phyloP scores from a whole-genome alignment of 768 basidiomycete genomes.

The Lactarius deliciosus region DNA sequence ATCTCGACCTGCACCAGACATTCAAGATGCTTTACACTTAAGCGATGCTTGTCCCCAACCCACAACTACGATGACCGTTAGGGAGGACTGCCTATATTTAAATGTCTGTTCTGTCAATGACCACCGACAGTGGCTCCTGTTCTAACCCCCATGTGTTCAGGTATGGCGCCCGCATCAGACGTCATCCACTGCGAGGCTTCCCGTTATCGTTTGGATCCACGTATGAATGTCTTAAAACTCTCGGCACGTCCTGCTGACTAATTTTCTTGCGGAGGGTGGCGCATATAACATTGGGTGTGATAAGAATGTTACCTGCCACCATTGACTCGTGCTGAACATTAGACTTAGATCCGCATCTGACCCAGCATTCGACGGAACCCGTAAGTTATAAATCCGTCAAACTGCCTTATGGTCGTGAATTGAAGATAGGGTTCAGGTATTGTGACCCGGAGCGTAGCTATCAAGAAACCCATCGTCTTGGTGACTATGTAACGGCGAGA shows the following conservation, averaged over 20 bases:
- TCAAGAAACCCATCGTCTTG: slow-evolving; percentile 55
- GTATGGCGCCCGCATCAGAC: slow-evolving; percentile 37
- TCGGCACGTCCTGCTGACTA: background rate
- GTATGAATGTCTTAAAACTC: slow-evolving; percentile 29
- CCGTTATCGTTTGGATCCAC: slow-evolving; percentile 39
- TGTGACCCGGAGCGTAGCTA: slow-evolving; percentile 47
- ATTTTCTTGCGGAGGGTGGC: slow-evolving; percentile 43
- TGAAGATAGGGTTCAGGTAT: slow-evolving; percentile 39
- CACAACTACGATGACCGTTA: slow-evolving; percentile 41
- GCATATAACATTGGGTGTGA: slow-evolving; percentile 45
- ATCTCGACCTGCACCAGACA: slow-evolving; percentile 32
- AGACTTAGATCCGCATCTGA: slow-evolving; percentile 45
- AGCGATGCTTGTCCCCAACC: slow-evolving; percentile 59
- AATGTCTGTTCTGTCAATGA: slow-evolving; percentile 41
- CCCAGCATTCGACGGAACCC: slow-evolving; percentile 46
- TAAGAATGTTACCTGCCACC: slow-evolving; percentile 38
- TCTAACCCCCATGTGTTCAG: slow-evolving; percentile 23
- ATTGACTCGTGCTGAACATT: slow-evolving; percentile 32
- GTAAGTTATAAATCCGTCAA: slow-evolving; percentile 34
- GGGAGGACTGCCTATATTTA: slow-evolving; percentile 56
- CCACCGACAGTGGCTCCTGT: background rate
- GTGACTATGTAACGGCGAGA: slow-evolving; percentile 44
- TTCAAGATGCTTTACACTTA: slow-evolving; percentile 48
- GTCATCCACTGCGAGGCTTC: slow-evolving; percentile 31
- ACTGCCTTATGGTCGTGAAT: background rate